Percentiles rank a stretch among this genome's conserved stretches.
Conservation (phyloP, 2,329 filamentous ascomycete genomes). For the Clarireedia sp. region DNA sequence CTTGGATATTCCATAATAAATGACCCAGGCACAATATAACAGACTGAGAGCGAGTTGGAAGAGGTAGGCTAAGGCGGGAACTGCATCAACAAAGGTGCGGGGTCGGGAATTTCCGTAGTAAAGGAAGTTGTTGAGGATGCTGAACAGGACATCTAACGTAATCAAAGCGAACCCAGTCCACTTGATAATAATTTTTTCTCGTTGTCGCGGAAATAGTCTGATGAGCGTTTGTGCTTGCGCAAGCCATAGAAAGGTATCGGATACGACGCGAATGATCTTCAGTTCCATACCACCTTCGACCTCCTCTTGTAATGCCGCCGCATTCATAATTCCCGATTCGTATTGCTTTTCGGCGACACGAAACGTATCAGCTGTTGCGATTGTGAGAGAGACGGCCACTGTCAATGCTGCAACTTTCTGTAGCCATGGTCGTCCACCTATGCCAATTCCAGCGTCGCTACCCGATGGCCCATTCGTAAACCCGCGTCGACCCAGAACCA, state of each 20-base stretch:
- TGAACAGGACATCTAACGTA: slow-evolving; percentile 82
- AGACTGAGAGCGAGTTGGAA: slow-evolving; percentile 64
- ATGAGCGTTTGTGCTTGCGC: slow-evolving; percentile 96
- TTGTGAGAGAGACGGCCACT: slow-evolving; percentile 78
- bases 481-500: slow-evolving; percentile 71
- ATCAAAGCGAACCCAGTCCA: slow-evolving; percentile 96
- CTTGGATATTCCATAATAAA: slow-evolving; percentile 66
- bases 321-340: slow-evolving; percentile 69
- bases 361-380: slow-evolving; percentile 89
- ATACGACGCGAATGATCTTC: slow-evolving; percentile 84
- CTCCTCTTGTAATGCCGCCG: slow-evolving; percentile 61
- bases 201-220: slow-evolving; percentile 87
- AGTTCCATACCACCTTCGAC: slow-evolving; percentile 82
- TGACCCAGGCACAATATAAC: slow-evolving; percentile 65
- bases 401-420: slow-evolving; percentile 74
- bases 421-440: slow-evolving; percentile 87
- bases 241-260: slow-evolving; percentile 93
- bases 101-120: slow-evolving; percentile 54
- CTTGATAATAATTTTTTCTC: slow-evolving; percentile 97
- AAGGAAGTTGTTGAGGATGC: slow-evolving; percentile 80
- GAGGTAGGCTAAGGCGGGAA: slow-evolving; percentile 70
- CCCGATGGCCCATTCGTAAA: slow-evolving; percentile 76
- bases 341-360: slow-evolving; percentile 78
- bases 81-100: slow-evolving; percentile 74
- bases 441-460: slow-evolving; percentile 63